Evolutionary conservation across 345 rosid genomes (phyloP).

Genomic region (Erysimum cheiranthoides): DNA sequence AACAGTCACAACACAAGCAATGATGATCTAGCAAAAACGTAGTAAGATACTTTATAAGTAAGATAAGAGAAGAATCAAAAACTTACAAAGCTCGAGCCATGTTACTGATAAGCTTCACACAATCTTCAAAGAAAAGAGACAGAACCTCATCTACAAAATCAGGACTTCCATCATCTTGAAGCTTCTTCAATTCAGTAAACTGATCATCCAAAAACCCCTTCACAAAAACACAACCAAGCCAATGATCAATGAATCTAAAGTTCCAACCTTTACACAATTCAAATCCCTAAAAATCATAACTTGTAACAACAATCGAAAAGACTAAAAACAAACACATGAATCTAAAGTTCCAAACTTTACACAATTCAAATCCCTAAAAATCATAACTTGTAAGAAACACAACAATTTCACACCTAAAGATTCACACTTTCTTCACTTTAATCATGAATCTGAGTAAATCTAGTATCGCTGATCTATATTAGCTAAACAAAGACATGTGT

Average conservation of each 20-base stretch:
- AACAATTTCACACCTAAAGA: slow-evolving; percentile 10
- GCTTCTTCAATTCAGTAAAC: slow-evolving; percentile 74
- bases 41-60: too few species aligned
- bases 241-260: slow-evolving; percentile 11
- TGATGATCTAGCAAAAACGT: background rate
- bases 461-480: slow-evolving; percentile 1
- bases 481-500: background rate
- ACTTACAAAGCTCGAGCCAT: slow-evolving; percentile 80
- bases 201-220: slow-evolving; percentile 81
- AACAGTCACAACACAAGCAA: slow-evolving; percentile 4
- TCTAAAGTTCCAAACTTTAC: too few species aligned
- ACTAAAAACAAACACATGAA: too few species aligned
- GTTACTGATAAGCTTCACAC: slow-evolving; percentile 67
- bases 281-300: slow-evolving; percentile 12
- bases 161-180: slow-evolving; percentile 85
- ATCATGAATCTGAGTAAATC: background rate
- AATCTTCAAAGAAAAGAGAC: slow-evolving; percentile 80
- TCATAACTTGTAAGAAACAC: slow-evolving; percentile 2
- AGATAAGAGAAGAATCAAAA: background rate
- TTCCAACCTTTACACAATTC: background rate
- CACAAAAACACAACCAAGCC: slow-evolving; percentile 14
- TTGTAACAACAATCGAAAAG: background rate
- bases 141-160: slow-evolving; percentile 76
- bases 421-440: background rate
- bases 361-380: too few species aligned